A percentile compares a stretch with the other conserved stretches of the same genome.
phyloP scores from a whole-genome alignment of 2,329 filamentous ascomycete genomes.

The Verticillium nonalfalfae region DNA sequence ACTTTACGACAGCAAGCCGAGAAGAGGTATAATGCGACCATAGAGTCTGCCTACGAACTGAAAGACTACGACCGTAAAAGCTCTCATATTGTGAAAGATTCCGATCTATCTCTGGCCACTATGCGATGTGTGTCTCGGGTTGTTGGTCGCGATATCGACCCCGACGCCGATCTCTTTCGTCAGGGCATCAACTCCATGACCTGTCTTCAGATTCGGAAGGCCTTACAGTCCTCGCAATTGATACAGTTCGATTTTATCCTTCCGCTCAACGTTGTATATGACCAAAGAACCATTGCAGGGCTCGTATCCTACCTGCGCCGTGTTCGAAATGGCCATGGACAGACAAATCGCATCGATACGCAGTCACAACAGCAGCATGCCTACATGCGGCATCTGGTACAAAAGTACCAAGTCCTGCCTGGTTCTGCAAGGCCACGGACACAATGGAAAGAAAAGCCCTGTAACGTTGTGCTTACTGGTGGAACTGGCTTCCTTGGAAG shows the following conservation, averaged over 20 bases:
- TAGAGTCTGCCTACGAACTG: conserved; percentile 36
- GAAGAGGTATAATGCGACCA: conserved; percentile 35
- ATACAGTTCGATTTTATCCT: conserved; percentile 16
- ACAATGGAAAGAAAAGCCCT: background rate
- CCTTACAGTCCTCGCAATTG: conserved; percentile 17
- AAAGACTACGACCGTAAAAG: background rate
- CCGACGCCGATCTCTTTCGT: conserved; percentile 46
- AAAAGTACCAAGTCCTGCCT: background rate
- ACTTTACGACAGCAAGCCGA: conserved; percentile 46
- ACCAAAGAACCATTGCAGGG: conserved; percentile 43
- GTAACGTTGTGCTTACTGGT: conserved; percentile 24
- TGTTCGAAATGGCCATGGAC: background rate
- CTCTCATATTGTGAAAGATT: conserved; percentile 17
- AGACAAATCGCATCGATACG: no score
- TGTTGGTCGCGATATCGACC: conserved; percentile 17
- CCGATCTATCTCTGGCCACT: conserved; percentile 27
- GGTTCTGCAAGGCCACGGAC: background rate
- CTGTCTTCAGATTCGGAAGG: conserved; percentile 42
- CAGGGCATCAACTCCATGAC: conserved; percentile 56
- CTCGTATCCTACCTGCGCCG: conserved; percentile 19
- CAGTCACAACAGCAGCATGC: background rate
- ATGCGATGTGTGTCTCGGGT: conserved; percentile 22
- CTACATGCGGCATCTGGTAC: background rate
- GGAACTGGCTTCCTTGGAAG: conserved; percentile 29
- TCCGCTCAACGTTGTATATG: conserved; percentile 54